A percentile compares a stretch with the other conserved stretches of the same genome.
These are phyloP conservation scores for Microbotryomycetes sp. DNA, from an alignment of 1,284 basidiomycete genomes.

Conservation along the genomic window DNA sequence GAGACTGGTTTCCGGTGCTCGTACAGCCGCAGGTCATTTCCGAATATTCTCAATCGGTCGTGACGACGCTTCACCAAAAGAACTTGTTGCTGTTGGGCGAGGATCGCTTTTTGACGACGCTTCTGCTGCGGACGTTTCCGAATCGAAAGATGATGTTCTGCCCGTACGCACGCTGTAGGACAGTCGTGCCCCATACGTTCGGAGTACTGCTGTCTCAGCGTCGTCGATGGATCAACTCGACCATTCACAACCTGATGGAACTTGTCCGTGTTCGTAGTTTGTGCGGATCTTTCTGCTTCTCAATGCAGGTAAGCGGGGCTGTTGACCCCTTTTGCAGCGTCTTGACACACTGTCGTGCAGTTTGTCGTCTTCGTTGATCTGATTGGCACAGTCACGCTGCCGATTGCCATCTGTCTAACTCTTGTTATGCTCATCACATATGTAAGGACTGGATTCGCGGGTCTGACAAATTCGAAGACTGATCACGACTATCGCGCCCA, in stretches of 20 bases:
- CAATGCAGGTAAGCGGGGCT: constrained; percentile 39
- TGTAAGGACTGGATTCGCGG: not conserved
- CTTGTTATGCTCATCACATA: constrained; percentile 76
- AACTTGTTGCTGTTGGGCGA: constrained; percentile 93
- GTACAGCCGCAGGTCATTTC: constrained; percentile 95
- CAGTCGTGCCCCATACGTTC: constrained; percentile 94
- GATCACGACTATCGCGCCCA: too few relatives aligned
- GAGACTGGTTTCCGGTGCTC: constrained; percentile 97
- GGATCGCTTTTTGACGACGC: constrained; percentile 95
- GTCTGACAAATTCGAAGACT: too few relatives aligned
- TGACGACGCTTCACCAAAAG: constrained; percentile 94
- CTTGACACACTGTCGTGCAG: constrained; percentile 41
- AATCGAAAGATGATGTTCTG: constrained; percentile 99
- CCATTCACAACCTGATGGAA: constrained; percentile 99
- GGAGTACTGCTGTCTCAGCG: constrained; percentile 88
- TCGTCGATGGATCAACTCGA: constrained; percentile 98
- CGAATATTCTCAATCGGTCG: constrained; percentile 91
- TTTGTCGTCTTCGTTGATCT: constrained; percentile 99
- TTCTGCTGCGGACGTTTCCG: constrained; percentile 91
- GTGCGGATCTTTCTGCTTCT: constrained; percentile 50
- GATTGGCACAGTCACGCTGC: constrained; percentile 88
- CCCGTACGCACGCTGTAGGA: constrained; percentile 89
- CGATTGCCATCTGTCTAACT: constrained; percentile 87
- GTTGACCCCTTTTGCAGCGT: constrained; percentile 4
- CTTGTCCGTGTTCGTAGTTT: constrained; percentile 92